Evolutionary conservation across 1,139 yeast genomes (phyloP).

Genomic region (Blastobotrys apis): DNA sequence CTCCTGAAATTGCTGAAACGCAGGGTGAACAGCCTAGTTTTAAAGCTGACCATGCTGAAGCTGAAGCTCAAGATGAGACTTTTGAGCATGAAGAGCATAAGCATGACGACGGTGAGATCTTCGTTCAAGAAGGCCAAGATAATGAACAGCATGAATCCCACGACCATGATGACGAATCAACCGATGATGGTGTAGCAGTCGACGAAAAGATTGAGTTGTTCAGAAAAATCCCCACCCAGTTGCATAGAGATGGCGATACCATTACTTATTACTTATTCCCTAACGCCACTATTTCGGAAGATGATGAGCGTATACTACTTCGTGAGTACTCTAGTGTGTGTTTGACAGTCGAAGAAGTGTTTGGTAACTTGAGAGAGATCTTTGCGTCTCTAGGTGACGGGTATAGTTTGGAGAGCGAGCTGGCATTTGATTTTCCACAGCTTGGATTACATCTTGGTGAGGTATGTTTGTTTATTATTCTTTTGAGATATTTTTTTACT

Average conservation of each 20-base stretch:
- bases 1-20: background rate
- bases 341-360: slow-evolving; percentile 15
- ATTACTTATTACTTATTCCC: slow-evolving; percentile 9
- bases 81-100: slow-evolving; percentile 8
- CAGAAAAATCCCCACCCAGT: slow-evolving; percentile 5
- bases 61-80: slow-evolving; percentile 1
- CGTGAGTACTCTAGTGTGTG: slow-evolving; percentile 2
- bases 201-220: slow-evolving; percentile 5
- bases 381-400: slow-evolving; percentile 15
- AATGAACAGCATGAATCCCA: background rate
- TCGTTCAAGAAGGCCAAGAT: background rate
- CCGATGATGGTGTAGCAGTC: background rate
- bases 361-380: slow-evolving; percentile 19
- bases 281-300: background rate
- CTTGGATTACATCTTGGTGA: slow-evolving; percentile 24
- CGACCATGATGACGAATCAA: too few relatives aligned
- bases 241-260: slow-evolving; percentile 8
- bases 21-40: too few relatives aligned
- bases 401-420: slow-evolving; percentile 21
- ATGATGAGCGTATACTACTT: background rate
- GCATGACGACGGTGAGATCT: slow-evolving; percentile 3
- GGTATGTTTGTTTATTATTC: slow-evolving; percentile 16
- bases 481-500: too few relatives aligned
- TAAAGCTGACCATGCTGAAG: background rate
- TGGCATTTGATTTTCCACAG: slow-evolving; percentile 21